Percentiles rank a stretch among this genome's conserved stretches.
Evolutionary conservation across 2,329 filamentous ascomycete species (phyloP).

Genomic region (Decorospora gaudefroyi): DNA sequence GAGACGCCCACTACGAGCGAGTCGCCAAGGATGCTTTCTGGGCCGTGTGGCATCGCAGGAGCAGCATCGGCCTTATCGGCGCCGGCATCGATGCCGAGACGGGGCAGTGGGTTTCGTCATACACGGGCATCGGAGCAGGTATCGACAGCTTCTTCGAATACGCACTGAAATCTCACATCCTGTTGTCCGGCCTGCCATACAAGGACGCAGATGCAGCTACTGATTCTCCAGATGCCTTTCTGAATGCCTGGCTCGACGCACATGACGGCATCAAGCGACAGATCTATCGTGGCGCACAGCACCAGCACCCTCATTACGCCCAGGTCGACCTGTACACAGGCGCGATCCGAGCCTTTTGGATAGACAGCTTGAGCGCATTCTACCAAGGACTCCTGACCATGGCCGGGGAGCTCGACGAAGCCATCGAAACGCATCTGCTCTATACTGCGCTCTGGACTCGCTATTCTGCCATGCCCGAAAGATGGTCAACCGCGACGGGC

Average conservation of each 20-base stretch:
- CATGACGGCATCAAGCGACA: conserved; percentile 88
- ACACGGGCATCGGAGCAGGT: conserved; percentile 92
- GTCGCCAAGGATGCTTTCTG: conserved; percentile 92
- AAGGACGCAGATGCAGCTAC: conserved; percentile 60
- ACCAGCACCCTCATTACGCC: conserved; percentile 88
- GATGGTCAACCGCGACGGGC: conserved; percentile 86
- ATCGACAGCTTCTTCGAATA: conserved; percentile 99
- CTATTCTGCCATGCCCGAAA: conserved; percentile 89
- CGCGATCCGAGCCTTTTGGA: conserved; percentile 87
- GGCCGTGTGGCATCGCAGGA: conserved; percentile 91
- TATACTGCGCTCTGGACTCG: conserved; percentile 94
- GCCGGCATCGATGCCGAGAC: conserved; percentile 91
- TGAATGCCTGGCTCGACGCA: conserved; percentile 81
- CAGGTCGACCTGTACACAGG: conserved; percentile 89
- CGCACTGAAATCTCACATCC: conserved; percentile 88
- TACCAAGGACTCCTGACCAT: conserved; percentile 87
- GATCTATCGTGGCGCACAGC: conserved; percentile 74
- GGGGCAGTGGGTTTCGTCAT: conserved; percentile 84
- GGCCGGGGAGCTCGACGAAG: conserved; percentile 88
- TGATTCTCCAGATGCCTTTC: conserved; percentile 73
- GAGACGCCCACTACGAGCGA: conserved; percentile 84
- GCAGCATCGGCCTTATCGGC: conserved; percentile 83
- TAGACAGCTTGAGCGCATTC: conserved; percentile 93
- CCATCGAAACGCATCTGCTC: conserved; percentile 84
- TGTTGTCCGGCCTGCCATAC: conserved; percentile 72